Evolutionary conservation across 1,284 basidiomycete species (phyloP).

Genomic region (Coniferiporia sulphurascens): DNA sequence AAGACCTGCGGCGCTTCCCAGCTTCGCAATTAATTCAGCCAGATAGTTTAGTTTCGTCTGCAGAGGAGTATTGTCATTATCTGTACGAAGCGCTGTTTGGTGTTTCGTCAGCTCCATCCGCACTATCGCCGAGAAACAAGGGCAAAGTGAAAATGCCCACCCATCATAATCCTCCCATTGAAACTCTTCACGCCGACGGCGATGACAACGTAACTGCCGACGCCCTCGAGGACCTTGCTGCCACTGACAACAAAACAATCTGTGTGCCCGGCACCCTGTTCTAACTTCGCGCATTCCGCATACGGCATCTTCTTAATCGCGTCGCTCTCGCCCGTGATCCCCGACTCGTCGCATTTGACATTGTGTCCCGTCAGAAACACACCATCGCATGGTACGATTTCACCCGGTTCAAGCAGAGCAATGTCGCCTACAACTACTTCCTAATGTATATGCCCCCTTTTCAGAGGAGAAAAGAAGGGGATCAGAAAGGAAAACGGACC

Average conservation of each 20-base stretch:
- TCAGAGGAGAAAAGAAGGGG: background rate
- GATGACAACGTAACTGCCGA: slow-evolving; percentile 89
- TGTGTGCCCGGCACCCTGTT: slow-evolving; percentile 50
- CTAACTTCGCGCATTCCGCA: slow-evolving; percentile 62
- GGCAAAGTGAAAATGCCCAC: slow-evolving; percentile 40
- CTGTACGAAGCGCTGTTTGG: slow-evolving; percentile 66
- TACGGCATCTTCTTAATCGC: slow-evolving; percentile 88
- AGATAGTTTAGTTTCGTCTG: slow-evolving; percentile 91
- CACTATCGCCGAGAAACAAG: background rate
- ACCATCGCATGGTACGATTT: slow-evolving; percentile 94
- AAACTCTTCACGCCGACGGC: slow-evolving; percentile 91
- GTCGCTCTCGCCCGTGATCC: slow-evolving; percentile 94
- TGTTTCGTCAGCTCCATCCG: slow-evolving; percentile 14
- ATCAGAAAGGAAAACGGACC: slow-evolving; percentile 32
- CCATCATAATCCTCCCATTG: slow-evolving; percentile 96
- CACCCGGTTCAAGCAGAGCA: slow-evolving; percentile 89
- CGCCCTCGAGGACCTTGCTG: slow-evolving; percentile 93
- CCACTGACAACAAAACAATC: slow-evolving; percentile 95
- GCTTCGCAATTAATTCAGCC: slow-evolving; percentile 91
- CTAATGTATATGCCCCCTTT: slow-evolving; percentile 30
- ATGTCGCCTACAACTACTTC: slow-evolving; percentile 94
- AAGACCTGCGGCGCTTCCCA: slow-evolving; percentile 80
- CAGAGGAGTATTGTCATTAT: slow-evolving; percentile 84
- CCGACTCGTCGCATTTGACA: slow-evolving; percentile 94
- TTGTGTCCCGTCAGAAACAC: slow-evolving; percentile 91